Conservation (phyloP, 306 rosid species). For the Vicia villosa region DNA sequence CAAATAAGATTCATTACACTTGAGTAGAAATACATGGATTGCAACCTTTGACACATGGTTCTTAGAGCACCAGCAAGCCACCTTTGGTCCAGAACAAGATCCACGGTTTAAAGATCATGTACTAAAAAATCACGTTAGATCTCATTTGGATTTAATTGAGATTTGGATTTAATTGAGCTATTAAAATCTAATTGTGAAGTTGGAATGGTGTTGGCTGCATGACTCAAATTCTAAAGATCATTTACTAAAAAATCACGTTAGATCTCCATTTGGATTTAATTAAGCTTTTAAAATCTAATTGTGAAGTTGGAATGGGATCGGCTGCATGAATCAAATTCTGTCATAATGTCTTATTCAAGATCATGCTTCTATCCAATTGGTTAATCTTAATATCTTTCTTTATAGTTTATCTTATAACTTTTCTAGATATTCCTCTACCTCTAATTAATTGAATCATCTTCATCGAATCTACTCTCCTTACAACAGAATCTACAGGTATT, state of each 20-base stretch:
- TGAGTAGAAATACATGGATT: background rate
- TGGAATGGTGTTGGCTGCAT: background rate
- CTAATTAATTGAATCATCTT: no score
- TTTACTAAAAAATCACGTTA: background rate
- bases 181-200: background rate
- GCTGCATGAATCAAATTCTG: no score
- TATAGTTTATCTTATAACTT: no score
- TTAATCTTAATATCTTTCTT: no score
- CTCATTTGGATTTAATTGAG: background rate
- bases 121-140: background rate
- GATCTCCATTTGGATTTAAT: background rate
- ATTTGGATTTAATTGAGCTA: background rate
- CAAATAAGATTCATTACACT: background rate
- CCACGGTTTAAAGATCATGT: background rate
- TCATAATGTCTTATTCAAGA: no score
- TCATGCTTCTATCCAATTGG: no score
- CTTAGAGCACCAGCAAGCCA: background rate
- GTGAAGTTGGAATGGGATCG: background rate
- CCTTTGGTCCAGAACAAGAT: background rate
- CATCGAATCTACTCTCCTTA: no score
- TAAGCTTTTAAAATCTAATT: background rate
- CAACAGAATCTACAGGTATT: no score
- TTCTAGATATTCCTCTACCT: no score
- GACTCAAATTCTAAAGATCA: background rate
- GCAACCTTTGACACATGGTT: constrained; percentile 7